Percentiles rank a stretch among this genome's conserved stretches.
These are phyloP conservation scores for Rhododendron mucronatum DNA, from an alignment of 148 eudicot species.

Conservation along the genomic window DNA sequence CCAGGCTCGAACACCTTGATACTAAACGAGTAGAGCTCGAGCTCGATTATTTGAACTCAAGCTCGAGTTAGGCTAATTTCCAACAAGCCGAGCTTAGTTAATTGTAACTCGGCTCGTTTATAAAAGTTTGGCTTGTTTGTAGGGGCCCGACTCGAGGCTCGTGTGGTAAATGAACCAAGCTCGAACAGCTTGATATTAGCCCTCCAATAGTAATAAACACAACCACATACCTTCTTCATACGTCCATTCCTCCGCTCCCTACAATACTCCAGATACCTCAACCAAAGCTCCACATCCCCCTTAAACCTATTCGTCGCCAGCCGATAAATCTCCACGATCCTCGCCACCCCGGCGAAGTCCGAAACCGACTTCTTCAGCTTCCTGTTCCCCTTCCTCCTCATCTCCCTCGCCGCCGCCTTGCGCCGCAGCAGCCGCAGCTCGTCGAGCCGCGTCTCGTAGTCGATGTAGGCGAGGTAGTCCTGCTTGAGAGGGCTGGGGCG, in stretches of 20 bases:
- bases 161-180: not conserved
- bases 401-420: slow-evolving; percentile 25
- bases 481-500: slow-evolving; percentile 67
- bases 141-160: not conserved
- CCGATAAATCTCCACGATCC: slow-evolving; percentile 58
- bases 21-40: not conserved
- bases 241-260: slow-evolving; percentile 52
- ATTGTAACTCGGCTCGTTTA: not conserved
- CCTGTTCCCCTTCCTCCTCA: slow-evolving; percentile 26
- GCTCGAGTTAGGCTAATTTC: not conserved
- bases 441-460: slow-evolving; percentile 65
- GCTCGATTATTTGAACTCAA: not conserved
- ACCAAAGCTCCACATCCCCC: slow-evolving; percentile 81
- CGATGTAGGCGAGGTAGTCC: slow-evolving; percentile 62
- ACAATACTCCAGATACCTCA: slow-evolving; percentile 80
- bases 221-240: slow-evolving; percentile 66
- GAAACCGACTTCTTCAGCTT: slow-evolving; percentile 47
- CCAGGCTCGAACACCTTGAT: not conserved
- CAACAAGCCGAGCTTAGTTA: not conserved
- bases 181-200: not conserved
- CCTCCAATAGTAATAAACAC: not conserved
- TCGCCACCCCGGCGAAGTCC: slow-evolving; percentile 53
- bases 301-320: slow-evolving; percentile 72
- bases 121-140: no score
- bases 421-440: slow-evolving; percentile 49